phyloP scores from a whole-genome alignment of 139 green algal genomes.

The Coelastrella sp. region DNA sequence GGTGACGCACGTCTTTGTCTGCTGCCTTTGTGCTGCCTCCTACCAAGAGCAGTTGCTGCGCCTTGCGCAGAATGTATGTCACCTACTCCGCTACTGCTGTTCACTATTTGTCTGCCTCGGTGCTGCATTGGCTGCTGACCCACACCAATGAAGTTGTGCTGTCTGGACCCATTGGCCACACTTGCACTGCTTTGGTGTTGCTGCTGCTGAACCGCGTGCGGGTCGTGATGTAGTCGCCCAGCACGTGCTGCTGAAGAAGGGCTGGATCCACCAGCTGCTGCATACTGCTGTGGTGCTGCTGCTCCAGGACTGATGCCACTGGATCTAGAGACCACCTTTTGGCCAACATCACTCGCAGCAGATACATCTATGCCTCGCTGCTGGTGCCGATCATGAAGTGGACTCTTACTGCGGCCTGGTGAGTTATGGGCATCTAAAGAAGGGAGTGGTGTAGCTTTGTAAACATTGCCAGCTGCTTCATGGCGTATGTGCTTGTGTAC shows the following conservation, averaged over 20 bases:
- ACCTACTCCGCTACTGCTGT: neutral
- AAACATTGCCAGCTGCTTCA: neutral
- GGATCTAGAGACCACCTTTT: too few species aligned
- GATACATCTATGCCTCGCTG: neutral
- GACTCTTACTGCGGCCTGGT: constrained; percentile 4
- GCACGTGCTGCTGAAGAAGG: too few species aligned
- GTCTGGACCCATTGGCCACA: neutral
- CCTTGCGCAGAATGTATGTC: neutral
- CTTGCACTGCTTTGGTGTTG: neutral
- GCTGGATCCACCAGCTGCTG: too few species aligned
- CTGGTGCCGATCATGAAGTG: neutral
- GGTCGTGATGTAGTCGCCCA: too few species aligned
- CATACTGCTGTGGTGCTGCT: neutral
- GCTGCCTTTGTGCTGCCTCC: neutral
- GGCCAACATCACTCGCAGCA: neutral
- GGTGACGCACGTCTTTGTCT: neutral
- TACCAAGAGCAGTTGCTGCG: neutral
- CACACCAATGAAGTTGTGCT: neutral
- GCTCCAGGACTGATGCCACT: too few species aligned
- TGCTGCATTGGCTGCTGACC: too few species aligned
- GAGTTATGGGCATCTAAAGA: neutral
- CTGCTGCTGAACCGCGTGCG: too few species aligned
- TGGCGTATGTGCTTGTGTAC: neutral
- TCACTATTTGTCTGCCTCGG: too few species aligned
- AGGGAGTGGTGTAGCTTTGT: too few species aligned